Percentiles rank a stretch among this genome's conserved stretches.
Evolutionary conservation across 305 asterid genomes (phyloP).

Genomic region (Fraxinus angustifolia): DNA sequence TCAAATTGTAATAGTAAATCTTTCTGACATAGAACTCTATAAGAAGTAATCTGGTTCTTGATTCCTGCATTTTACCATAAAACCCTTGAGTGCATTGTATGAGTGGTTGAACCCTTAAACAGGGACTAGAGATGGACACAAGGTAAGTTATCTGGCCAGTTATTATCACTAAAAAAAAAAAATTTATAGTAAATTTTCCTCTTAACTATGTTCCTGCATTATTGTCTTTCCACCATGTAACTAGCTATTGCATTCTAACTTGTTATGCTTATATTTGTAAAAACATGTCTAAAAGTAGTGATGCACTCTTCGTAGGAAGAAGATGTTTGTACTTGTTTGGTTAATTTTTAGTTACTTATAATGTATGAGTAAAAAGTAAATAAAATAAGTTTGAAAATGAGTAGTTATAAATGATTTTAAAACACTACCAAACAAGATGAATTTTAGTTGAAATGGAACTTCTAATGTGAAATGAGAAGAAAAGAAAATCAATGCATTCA

Average conservation of each 20-base stretch:
- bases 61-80: conserved; percentile 55
- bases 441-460: background rate
- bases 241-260: too few species aligned
- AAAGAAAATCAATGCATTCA: background rate
- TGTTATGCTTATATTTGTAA: background rate
- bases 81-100: background rate
- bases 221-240: too few species aligned
- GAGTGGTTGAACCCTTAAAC: background rate
- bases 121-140: background rate
- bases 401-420: background rate
- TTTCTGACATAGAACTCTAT: conserved; percentile 23
- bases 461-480: conserved; percentile 5
- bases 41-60: conserved; percentile 92
- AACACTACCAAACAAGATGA: background rate
- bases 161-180: too few species aligned
- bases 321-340: background rate
- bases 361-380: background rate
- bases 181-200: too few species aligned
- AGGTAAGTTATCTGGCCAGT: background rate
- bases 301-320: background rate
- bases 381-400: background rate
- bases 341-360: background rate
- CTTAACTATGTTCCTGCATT: too few species aligned
- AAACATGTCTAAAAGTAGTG: background rate
- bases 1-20: background rate